A percentile compares a stretch with the other conserved stretches of the same genome.
phyloP scores from a whole-genome alignment of 495 filamentous ascomycete species.

The Opeltia flavorubescens region DNA sequence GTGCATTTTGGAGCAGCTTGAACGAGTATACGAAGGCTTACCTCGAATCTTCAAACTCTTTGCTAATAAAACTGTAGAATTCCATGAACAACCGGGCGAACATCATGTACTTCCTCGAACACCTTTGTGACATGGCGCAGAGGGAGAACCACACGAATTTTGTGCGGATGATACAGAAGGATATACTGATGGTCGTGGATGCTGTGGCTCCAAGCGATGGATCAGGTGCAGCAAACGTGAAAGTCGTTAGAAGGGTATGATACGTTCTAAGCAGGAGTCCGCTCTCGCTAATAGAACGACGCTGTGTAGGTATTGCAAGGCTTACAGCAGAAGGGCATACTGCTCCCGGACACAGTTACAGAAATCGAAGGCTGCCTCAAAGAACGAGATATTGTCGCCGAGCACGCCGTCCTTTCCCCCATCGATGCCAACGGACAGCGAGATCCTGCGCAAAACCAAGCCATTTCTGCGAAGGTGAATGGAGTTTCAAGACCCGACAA shows the following conservation, averaged over 20 bases:
- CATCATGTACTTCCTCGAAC: constrained; percentile 98
- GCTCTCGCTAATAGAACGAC: not conserved
- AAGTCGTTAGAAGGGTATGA: constrained; percentile 64
- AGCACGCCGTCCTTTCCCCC: constrained; percentile 14
- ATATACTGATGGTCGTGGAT: constrained; percentile 80
- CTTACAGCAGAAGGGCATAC: constrained; percentile 50
- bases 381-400: constrained; percentile 43
- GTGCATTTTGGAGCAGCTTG: constrained; percentile 91
- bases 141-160: constrained; percentile 63
- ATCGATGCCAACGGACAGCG: constrained; percentile 13
- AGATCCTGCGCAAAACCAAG: constrained; percentile 12
- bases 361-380: constrained; percentile 72
- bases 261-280: not conserved
- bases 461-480: constrained; percentile 19
- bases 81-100: constrained; percentile 96
- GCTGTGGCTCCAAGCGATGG: constrained; percentile 78
- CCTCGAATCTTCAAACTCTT: not conserved
- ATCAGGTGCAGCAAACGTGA: constrained; percentile 83
- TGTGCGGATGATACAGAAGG: constrained; percentile 84
- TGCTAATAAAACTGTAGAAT: constrained; percentile 34
- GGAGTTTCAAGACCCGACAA: constrained; percentile 51
- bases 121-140: constrained; percentile 74
- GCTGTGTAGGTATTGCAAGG: constrained; percentile 46
- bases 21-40: constrained; percentile 39
- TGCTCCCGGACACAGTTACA: constrained; percentile 49